Base-by-base conservation (phyloP, 2,329 filamentous ascomycete genomes). In the Apiospora arundinis region DNA sequence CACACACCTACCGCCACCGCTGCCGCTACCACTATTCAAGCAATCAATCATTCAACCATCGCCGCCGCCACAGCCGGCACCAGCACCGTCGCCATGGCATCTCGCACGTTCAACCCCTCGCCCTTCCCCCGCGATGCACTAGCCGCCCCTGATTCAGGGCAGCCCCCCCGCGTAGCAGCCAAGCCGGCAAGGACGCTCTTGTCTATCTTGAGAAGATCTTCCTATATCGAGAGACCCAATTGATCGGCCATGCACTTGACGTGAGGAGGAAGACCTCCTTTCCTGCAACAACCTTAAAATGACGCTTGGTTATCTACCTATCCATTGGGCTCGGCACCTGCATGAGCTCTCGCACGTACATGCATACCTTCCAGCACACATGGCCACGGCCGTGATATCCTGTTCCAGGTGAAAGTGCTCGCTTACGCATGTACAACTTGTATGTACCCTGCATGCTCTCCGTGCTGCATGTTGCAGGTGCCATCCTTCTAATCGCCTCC, bases 81-180 rank as follows among this genome's bases (percentile, higher is more conserved):
- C 49, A 32, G 14, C 52, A 37, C 28, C 28, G 21, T 21, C 2
- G n/a, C n/a, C n/a, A n/a, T n/a, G n/a, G 16, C 14, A 37, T 25
- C 28, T 32, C 49, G 28, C 23, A 32, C 49, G 49, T 32, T 9
- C 32, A 32, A 32, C 32, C 25, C 49, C 48, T 23, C 9, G n/a
- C 49, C 25, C 28, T 21, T 63, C n/a, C 56, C 56, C 56, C 56
- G 56, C 56, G 56, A 63, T 63, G 32, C 56, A 63, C 25, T 16
- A 23, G 23, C 49, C 11, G 6, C 28, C 32, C 56, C 32, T 40
- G n/a, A 63, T 32, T n/a, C n/a, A n/a, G n/a, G 12, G 56, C 5
- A 18, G 42, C 14, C 28, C 52, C 28, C 28, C 32, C 21, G 18
- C 56, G 52, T 40, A 40, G 8, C 56, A 63, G 56, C 18, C 56